Percentiles rank a stretch among this genome's conserved stretches.
Evolutionary conservation across 768 basidiomycete species (phyloP).

Genomic region (Pluteus cervinus): DNA sequence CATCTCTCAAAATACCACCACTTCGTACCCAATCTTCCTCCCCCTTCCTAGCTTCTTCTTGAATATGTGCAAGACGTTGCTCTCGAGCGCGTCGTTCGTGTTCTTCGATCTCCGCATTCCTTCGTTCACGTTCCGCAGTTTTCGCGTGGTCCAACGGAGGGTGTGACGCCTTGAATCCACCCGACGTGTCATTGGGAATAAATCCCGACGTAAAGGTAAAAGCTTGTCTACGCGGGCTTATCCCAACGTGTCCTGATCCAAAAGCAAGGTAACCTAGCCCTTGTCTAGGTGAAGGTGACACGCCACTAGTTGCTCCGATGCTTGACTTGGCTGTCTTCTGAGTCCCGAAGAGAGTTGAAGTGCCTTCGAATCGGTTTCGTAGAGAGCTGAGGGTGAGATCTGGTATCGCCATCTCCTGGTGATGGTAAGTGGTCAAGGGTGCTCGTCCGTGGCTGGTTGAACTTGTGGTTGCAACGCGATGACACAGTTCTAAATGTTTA

Average conservation of each 20-base stretch:
- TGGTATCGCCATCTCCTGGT: too few relatives aligned
- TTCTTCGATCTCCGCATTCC: background rate
- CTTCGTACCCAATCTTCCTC: slow-evolving; percentile 58
- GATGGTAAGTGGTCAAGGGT: too few relatives aligned
- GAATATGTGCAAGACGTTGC: slow-evolving; percentile 23
- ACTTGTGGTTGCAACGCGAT: too few relatives aligned
- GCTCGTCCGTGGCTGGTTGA: too few relatives aligned
- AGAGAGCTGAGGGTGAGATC: too few relatives aligned
- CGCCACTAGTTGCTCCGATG: too few relatives aligned
- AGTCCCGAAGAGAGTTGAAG: too few relatives aligned
- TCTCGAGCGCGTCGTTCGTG: slow-evolving; percentile 1
- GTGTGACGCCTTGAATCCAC: background rate
- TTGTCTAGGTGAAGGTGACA: background rate
- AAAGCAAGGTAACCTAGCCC: slow-evolving; percentile 7
- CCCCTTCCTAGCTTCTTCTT: slow-evolving; percentile 35
- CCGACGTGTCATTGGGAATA: background rate
- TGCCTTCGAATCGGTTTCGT: too few relatives aligned
- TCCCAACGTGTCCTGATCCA: background rate
- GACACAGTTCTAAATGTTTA: too few relatives aligned
- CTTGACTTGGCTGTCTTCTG: too few relatives aligned
- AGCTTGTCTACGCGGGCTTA: background rate
- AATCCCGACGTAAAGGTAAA: background rate
- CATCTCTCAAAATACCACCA: slow-evolving; percentile 50
- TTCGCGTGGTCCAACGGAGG: background rate
- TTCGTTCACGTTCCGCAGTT: background rate